Evolutionary conservation across 192 early-diverging fungal genomes (phyloP).

Genomic region (Spinellus fusiger): DNA sequence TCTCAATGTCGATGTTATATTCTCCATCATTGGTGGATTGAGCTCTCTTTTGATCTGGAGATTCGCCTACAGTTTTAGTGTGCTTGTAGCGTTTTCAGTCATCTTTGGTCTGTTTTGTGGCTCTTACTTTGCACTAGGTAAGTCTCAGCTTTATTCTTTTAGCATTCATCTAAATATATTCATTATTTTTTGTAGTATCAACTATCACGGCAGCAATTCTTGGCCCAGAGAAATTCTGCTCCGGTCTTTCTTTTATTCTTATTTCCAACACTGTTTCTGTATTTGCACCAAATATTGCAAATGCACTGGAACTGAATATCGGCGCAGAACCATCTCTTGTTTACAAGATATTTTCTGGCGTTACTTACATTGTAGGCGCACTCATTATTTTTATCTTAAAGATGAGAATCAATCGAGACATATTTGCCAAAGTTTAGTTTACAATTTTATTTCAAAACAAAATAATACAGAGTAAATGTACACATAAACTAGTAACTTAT

Average conservation of each 20-base stretch:
- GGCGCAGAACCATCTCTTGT: slow-evolving; percentile 21
- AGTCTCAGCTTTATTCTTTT: background rate
- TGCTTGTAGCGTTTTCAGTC: slow-evolving; percentile 23
- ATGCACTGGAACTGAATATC: slow-evolving; percentile 25
- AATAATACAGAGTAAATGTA: too few species aligned
- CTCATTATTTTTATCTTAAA: slow-evolving; percentile 8
- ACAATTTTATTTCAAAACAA: background rate
- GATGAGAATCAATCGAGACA: slow-evolving; percentile 9
- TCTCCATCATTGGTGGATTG: slow-evolving; percentile 15
- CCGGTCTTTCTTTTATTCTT: slow-evolving; percentile 18
- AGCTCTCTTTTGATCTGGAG: slow-evolving; percentile 27
- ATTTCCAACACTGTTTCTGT: slow-evolving; percentile 22
- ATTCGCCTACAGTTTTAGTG: slow-evolving; percentile 23
- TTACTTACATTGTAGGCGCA: slow-evolving; percentile 2
- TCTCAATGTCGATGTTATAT: slow-evolving; percentile 25
- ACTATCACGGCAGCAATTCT: slow-evolving; percentile 17
- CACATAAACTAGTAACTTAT: too few species aligned
- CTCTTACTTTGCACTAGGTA: slow-evolving; percentile 19
- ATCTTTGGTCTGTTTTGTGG: slow-evolving; percentile 30
- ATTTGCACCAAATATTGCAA: slow-evolving; percentile 27
- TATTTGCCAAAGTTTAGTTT: slow-evolving; percentile 10
- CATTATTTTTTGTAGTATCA: slow-evolving; percentile 3
- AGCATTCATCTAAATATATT: background rate
- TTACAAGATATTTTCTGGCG: slow-evolving; percentile 38
- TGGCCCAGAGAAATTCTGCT: slow-evolving; percentile 15